These are phyloP conservation scores for Sporisorium scitamineum DNA, from an alignment of 1,284 basidiomycete species.

Conservation along the genomic window DNA sequence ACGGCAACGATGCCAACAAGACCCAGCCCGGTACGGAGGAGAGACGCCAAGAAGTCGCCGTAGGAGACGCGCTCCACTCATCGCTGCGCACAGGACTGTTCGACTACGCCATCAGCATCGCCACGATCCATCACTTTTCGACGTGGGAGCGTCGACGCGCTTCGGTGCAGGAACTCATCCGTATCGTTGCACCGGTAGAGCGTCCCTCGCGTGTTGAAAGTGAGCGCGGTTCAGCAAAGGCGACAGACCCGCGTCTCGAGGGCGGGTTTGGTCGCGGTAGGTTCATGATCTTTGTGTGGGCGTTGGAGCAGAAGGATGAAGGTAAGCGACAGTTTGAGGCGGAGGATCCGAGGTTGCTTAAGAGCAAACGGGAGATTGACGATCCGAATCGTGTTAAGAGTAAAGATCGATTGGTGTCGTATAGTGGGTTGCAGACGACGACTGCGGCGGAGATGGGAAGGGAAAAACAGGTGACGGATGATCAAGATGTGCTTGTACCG, in stretches of 20 bases:
- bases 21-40: not conserved
- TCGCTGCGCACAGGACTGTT: conserved; percentile 50
- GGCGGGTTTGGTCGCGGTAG: conserved; percentile 74
- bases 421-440: conserved; percentile 26
- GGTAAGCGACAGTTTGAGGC: conserved; percentile 61
- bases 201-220: not conserved
- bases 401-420: conserved; percentile 37
- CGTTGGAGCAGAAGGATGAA: conserved; percentile 84
- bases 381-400: conserved; percentile 34
- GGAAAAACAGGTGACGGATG: conserved; percentile 20
- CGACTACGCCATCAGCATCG: conserved; percentile 67
- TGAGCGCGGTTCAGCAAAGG: not conserved
- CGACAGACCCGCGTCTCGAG: conserved; percentile 17
- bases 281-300: conserved; percentile 97
- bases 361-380: conserved; percentile 19
- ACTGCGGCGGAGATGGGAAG: not conserved
- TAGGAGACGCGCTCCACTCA: conserved; percentile 62
- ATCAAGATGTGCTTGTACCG: conserved; percentile 66
- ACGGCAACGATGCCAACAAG: not conserved
- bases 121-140: conserved; percentile 68
- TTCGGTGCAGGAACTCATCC: conserved; percentile 61
- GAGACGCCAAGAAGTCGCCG: conserved; percentile 59
- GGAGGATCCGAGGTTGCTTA: conserved; percentile 15
- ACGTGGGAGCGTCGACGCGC: conserved; percentile 56
- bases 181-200: conserved; percentile 41